A percentile compares a stretch with the other conserved stretches of the same genome.
phyloP scores from a whole-genome alignment of 2,329 filamentous ascomycete species.

The Penicillium corylophilum region DNA sequence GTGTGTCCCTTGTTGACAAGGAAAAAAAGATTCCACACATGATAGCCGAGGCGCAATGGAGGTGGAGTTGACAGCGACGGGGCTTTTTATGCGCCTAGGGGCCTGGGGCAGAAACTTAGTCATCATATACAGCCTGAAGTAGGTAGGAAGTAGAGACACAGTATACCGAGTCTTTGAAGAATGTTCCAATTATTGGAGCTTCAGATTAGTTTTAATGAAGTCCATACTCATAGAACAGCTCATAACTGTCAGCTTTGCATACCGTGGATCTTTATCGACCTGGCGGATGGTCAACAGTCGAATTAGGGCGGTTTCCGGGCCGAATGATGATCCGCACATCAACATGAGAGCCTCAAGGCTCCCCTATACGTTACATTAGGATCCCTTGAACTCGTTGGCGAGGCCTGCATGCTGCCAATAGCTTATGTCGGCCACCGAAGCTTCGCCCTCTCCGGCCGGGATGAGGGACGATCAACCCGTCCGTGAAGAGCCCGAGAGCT shows the following conservation, averaged over 20 bases:
- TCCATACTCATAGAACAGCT: not conserved
- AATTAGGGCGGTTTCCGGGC: slow-evolving; percentile 23
- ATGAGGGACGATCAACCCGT: slow-evolving; percentile 24
- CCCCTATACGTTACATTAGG: slow-evolving; percentile 6
- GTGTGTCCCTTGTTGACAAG: slow-evolving; percentile 31
- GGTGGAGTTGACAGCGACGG: not conserved
- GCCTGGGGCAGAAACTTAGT: slow-evolving; percentile 21
- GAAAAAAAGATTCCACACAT: slow-evolving; percentile 57
- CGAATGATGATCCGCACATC: slow-evolving; percentile 36
- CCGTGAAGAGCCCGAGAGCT: slow-evolving; percentile 25
- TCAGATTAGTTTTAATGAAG: not conserved
- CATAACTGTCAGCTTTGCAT: not conserved
- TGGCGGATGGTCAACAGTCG: not conserved
- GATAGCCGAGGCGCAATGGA: slow-evolving; percentile 13
- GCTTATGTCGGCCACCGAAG: slow-evolving; percentile 38
- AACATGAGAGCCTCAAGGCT: slow-evolving; percentile 29
- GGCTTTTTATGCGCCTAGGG: slow-evolving; percentile 7
- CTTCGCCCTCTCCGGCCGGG: slow-evolving; percentile 24
- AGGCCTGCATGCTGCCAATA: slow-evolving; percentile 45
- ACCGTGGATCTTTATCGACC: not conserved
- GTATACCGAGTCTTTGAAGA: not conserved
- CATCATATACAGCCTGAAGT: slow-evolving; percentile 7
- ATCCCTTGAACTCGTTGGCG: slow-evolving; percentile 11
- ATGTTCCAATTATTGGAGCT: not conserved
- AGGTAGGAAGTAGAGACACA: not conserved